Base-by-base conservation (phyloP, 2,329 filamentous ascomycete genomes). In the Colletotrichum sp. region DNA sequence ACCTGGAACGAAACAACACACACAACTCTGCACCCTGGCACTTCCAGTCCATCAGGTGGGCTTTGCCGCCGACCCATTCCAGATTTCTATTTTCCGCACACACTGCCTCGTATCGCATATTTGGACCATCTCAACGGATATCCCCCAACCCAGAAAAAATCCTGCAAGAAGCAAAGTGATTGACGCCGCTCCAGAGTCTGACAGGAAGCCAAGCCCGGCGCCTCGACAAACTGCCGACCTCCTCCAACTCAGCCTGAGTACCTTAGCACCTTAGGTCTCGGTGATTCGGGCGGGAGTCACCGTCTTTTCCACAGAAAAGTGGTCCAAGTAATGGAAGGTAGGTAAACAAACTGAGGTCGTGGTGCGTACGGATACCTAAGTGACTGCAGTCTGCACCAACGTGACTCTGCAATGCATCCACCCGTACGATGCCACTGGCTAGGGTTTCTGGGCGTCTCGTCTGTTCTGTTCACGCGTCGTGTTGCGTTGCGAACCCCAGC, bases 41-140 rank as follows among this genome's bases (percentile, higher is more conserved):
- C 28, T 63, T 64, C 24, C 70, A 48, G 36, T 48, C 26, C 43
- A 21, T 48, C 43, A 48, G 43, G 43, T 48, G 34, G 34, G 34
- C 43, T 48, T 48, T 48, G 28, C 48, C 55, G 69, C 48, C 57
- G 72, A 64, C 57, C 18, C 73, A 64, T 61, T 65, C 52, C 30
- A 34, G 15, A 10, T 64, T 65, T 52, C 70, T 68, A 52, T 69
- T 73, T 73, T 67, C 32, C 21, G 64, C 28, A 59, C 59, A 67
- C 55, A 39, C 16, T 43, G 18, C 74, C 69, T 75, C 73, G 74
- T 73, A 75, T 73, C 64, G 74, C 34, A 16, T 28, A 63, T 68
- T 55, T 32, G 28, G 59, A 39, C 30, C 39, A 48, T 24, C 32
- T 18, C 21, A 18, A 30, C 57, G 26, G 16, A 18, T 30, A 9